Base-by-base conservation (phyloP, 495 filamentous ascomycete genomes). In the Trichoderma erinaceum region DNA sequence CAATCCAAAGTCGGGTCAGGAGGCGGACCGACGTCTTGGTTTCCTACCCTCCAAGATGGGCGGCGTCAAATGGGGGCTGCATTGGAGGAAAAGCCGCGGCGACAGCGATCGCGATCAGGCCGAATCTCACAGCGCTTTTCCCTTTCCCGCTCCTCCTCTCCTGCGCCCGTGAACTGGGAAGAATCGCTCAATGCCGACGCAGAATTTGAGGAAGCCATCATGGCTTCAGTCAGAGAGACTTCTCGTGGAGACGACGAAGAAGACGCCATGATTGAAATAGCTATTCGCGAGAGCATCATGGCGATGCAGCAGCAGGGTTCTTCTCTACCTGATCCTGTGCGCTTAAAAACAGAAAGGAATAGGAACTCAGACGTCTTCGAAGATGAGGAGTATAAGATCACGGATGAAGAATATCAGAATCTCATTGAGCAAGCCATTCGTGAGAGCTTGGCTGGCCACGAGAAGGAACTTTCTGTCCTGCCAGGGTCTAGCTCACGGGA, bases 191-290 rank as follows among this genome's bases (percentile, higher is more conserved):
- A 71, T 73, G 67, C 74, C 64, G 78, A 81, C 43, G 77, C 81
- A 15, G 86, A 89, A 69, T 85, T 91, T 67, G 90, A 92, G 70
- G 76, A 80, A 23, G 90, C 90, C 1, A 92, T 94, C 70, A 81
- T 81, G 48, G 77, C 78, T 35, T 91, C 90, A 6, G 87, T 93
- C 1, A 76, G 77, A 21, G 83, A 88, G 71, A 92, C 89, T 8
- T 91, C 90, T 16, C 78, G 75, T 1, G 91, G 90, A 41, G 78
- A 92, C 71, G 69, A 78, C 0, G 80, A 83, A n/a, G 87, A 92
- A 73, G 90, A 92, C 69, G 80, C 79, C 44, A 79, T 83, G 68
- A 80, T 93, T 68, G 90, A 91, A 73, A 77, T 83, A 27, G 89
- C 89, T 6, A 88, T 93, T 58, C 78, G 89, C 25, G 87, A 89